phyloP scores from a whole-genome alignment of 1,284 basidiomycete species.

The Trametes pubescens region DNA sequence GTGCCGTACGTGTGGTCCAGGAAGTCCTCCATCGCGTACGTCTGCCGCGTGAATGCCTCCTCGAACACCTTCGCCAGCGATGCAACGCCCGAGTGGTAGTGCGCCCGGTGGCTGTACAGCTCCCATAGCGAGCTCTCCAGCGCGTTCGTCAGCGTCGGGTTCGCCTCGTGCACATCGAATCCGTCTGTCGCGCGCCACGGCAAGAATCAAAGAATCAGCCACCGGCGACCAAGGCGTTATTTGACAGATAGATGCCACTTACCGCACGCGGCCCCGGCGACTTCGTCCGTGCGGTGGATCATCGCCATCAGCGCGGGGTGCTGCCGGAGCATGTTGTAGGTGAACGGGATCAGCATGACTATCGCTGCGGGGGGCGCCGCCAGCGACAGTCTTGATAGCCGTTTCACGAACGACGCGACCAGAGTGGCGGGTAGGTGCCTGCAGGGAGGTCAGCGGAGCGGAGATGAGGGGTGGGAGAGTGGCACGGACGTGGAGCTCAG shows the following conservation, averaged over 20 bases:
- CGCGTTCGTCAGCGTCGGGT: conserved; percentile 84
- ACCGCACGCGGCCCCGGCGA: conserved; percentile 53
- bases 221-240: background rate
- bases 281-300: conserved; percentile 78
- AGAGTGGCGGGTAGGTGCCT: conserved; percentile 90
- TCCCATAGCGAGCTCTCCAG: conserved; percentile 94
- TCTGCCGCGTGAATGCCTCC: conserved; percentile 93
- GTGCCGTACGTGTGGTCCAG: conserved; percentile 95
- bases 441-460: conserved; percentile 6
- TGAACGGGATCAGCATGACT: conserved; percentile 91
- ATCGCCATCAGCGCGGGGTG: conserved; percentile 94
- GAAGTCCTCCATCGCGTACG: conserved; percentile 95
- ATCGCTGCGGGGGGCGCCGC: conserved; percentile 90
- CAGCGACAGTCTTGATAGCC: conserved; percentile 86
- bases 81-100: conserved; percentile 88
- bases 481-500: conserved; percentile 83
- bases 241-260: conserved; percentile 18
- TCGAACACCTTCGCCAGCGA: conserved; percentile 88
- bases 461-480: background rate
- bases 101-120: conserved; percentile 78
- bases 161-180: conserved; percentile 72
- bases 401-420: conserved; percentile 94
- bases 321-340: conserved; percentile 93
- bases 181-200: conserved; percentile 61
- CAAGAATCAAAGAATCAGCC: background rate